Base-by-base conservation (phyloP, 1,139 yeast species). In the Magnusiomyces fungicola region DNA sequence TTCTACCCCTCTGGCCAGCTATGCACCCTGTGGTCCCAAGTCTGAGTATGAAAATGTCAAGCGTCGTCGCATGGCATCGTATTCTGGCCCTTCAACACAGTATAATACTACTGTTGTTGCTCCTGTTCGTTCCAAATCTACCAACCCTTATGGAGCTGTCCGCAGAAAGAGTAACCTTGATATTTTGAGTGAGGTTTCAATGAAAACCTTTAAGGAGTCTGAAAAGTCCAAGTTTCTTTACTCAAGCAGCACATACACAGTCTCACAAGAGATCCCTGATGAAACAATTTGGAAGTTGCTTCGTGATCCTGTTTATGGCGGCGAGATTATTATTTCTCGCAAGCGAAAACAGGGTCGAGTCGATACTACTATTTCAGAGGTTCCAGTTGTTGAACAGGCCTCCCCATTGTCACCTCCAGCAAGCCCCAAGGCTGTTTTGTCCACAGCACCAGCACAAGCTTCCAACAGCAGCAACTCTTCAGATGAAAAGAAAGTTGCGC, bases 341-440 rank as follows among this genome's bases (percentile, higher is more conserved):
- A 50, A 50, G 29, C 40, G 53, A 14, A 47, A 47, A 30, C 49
- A 49, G 12, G 34, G 33, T 1, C 34, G 41, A 40, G 21, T 32
- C 21, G 48, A 45, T 34, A 45, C 41, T 23, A 45, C 45, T 10
- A 39, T 42, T 16, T 18, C 38, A 4, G 23, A 34, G n/a, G 9
- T 25, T 34, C 24, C 22, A 5, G 23, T 37, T 33, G 21, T 33
- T 30, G 30, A n/a, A 21, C 12, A 32, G 4, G 30, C 7, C 10
- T 18, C 6, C 27, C 33, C 14, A 9, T n/a, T n/a, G n/a, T n/a
- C n/a, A n/a, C 23, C 38, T 7, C 30, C 30, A 27, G 30, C 16
- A 32, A 14, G n/a, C 32, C 22, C 14, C 19, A 23, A 21, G 6
- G 6, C 29, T 16, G 25, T 34, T 33, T 14, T 24, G 6, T 19